Evolutionary conservation across 352 stramenopile species (phyloP).

Genomic region (Globisporangium recalcitrans): DNA sequence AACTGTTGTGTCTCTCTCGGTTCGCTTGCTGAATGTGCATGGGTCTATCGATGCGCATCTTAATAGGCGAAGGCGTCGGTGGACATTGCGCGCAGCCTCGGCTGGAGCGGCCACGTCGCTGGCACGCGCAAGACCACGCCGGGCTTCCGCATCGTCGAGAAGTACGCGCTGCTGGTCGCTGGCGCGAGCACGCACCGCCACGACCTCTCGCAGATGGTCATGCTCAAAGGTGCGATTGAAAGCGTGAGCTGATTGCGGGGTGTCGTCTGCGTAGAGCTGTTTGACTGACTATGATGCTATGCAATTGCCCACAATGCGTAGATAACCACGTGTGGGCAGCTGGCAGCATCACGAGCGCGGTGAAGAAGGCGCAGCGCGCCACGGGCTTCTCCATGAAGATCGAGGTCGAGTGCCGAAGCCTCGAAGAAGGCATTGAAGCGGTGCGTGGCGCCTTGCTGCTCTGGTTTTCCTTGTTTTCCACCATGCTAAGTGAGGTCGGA

Average conservation of each 20-base stretch:
- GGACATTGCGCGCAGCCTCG: conserved; percentile 51
- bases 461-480: not conserved
- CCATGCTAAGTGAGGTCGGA: not conserved
- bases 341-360: conserved; percentile 93
- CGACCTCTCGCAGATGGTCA: conserved; percentile 99
- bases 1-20: not conserved
- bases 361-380: conserved; percentile 88
- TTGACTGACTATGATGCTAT: not conserved
- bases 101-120: conserved; percentile 92
- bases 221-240: conserved; percentile 90
- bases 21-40: not conserved
- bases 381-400: conserved; percentile 98
- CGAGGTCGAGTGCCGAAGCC: conserved; percentile 95
- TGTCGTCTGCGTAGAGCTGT: too few relatives aligned
- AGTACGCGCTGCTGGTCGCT: conserved; percentile 97
- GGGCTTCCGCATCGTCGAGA: conserved; percentile 97
- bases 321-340: conserved; percentile 98
- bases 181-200: conserved; percentile 92
- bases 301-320: conserved; percentile 8
- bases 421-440: conserved; percentile 94
- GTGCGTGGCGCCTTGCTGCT: conserved; percentile 25
- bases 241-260: not conserved
- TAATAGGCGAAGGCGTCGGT: conserved; percentile 46
- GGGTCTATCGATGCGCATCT: not conserved
- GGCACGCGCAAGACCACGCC: conserved; percentile 98